phyloP scores from a whole-genome alignment of 768 basidiomycete species.

The Podaxis rugospora region DNA sequence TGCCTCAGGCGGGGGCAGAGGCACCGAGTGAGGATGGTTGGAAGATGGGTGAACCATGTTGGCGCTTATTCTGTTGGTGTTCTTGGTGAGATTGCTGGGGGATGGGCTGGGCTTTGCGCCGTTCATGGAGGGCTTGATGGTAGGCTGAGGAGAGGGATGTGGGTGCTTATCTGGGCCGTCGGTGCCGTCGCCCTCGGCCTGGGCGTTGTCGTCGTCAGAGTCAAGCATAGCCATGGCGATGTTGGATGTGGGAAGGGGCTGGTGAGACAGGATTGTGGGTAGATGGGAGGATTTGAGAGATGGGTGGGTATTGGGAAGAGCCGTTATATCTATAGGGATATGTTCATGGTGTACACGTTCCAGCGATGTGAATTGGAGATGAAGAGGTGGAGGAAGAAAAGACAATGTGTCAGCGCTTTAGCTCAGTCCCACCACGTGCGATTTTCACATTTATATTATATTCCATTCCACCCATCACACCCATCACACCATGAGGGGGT shows the following conservation, averaged over 20 bases:
- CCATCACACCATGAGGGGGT: neutral
- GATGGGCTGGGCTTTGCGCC: neutral
- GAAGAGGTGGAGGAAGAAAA: neutral
- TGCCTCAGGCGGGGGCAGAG: conserved; percentile 49
- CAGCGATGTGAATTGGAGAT: conserved; percentile 13
- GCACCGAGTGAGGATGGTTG: conserved; percentile 26
- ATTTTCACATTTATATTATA: neutral
- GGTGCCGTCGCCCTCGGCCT: conserved; percentile 48
- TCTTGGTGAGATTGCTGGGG: conserved; percentile 2
- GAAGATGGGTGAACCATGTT: conserved; percentile 9
- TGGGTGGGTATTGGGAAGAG: conserved; percentile 10
- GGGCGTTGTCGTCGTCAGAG: conserved; percentile 46
- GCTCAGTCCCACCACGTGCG: neutral
- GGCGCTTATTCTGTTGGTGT: conserved; percentile 15
- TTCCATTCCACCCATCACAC: too few relatives aligned
- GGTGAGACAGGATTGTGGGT: neutral
- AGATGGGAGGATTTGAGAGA: conserved; percentile 17
- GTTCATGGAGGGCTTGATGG: conserved; percentile 16
- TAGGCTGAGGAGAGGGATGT: conserved; percentile 27
- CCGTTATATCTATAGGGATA: conserved; percentile 31
- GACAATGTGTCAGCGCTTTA: neutral
- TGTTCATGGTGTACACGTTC: conserved; percentile 39
- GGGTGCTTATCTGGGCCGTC: conserved; percentile 62
- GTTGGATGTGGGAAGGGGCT: conserved; percentile 1
- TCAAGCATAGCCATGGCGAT: conserved; percentile 39